Percentiles rank a stretch among this genome's conserved stretches.
These are phyloP conservation scores for Neltuma alba DNA, from an alignment of 306 rosid species.

Conservation along the genomic window DNA sequence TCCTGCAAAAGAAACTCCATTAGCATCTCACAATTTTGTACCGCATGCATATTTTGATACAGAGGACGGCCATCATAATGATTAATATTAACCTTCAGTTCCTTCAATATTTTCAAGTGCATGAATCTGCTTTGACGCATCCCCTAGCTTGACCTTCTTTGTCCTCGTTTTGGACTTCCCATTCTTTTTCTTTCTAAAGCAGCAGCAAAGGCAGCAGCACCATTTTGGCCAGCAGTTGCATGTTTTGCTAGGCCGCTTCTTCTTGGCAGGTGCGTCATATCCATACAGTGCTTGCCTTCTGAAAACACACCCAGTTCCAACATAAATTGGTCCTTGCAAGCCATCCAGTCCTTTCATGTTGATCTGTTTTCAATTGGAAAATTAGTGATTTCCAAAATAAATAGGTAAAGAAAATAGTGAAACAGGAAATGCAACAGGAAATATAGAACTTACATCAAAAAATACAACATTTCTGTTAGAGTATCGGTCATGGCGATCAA, in stretches of 20 bases:
- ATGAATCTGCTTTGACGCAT: conserved; percentile 93
- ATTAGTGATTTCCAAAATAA: conserved; percentile 31
- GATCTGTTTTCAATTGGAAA: conserved; percentile 60
- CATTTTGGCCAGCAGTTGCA: conserved; percentile 97
- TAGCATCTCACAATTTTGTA: conserved; percentile 1
- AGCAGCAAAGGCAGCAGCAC: conserved; percentile 78
- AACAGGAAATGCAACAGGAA: conserved; percentile 6
- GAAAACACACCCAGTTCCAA: conserved; percentile 98
- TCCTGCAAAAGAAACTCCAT: conserved; percentile 52
- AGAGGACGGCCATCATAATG: conserved; percentile 11
- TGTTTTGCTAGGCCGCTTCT: conserved; percentile 89
- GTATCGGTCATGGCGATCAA: conserved; percentile 94
- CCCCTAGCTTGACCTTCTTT: conserved; percentile 86
- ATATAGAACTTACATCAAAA: conserved; percentile 73
- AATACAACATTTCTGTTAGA: conserved; percentile 95
- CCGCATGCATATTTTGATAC: background rate
- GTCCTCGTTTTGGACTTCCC: conserved; percentile 61
- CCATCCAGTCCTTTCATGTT: conserved; percentile 99
- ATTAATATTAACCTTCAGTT: conserved; percentile 59
- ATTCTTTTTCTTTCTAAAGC: conserved; percentile 68
- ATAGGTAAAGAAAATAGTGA: conserved; percentile 7
- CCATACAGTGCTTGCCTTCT: conserved; percentile 90
- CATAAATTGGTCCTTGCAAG: conserved; percentile 95
- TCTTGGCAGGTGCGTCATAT: conserved; percentile 80
- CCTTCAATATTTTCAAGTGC: conserved; percentile 94